Percentiles rank a stretch among this genome's conserved stretches.
Evolutionary conservation across 2,329 filamentous ascomycete species (phyloP).

Genomic region (Diaporthe humulicola): DNA sequence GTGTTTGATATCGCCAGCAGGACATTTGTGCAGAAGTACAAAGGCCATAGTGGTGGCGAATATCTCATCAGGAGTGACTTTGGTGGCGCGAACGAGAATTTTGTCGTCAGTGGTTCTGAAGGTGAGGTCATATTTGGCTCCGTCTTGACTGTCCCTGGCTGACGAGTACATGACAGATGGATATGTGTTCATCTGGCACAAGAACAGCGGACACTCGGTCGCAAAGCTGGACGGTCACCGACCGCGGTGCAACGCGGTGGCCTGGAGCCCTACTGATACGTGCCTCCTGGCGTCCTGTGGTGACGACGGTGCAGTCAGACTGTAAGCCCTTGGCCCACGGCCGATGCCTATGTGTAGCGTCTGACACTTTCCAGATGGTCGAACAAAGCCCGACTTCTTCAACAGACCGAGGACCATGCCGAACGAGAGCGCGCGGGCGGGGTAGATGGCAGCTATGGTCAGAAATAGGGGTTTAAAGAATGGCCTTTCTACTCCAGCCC

Average conservation of each 20-base stretch:
- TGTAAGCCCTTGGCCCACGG: slow-evolving; percentile 69
- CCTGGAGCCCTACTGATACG: slow-evolving; percentile 89
- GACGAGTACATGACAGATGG: slow-evolving; percentile 59
- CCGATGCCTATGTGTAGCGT: background rate
- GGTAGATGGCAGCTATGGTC: background rate
- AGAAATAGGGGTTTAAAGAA: slow-evolving; percentile 24
- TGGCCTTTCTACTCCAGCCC: background rate
- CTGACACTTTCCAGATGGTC: slow-evolving; percentile 50
- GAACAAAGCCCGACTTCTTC: slow-evolving; percentile 50
- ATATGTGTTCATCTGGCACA: slow-evolving; percentile 90
- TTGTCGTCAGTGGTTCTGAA: slow-evolving; percentile 92
- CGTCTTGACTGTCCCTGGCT: background rate
- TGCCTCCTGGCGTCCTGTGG: slow-evolving; percentile 91
- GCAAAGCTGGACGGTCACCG: slow-evolving; percentile 82
- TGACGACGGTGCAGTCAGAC: slow-evolving; percentile 86
- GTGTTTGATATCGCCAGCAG: slow-evolving; percentile 83
- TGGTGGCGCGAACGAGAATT: slow-evolving; percentile 92
- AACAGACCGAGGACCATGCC: slow-evolving; percentile 8
- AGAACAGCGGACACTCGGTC: slow-evolving; percentile 81
- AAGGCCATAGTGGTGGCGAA: slow-evolving; percentile 80
- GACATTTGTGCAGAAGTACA: slow-evolving; percentile 79
- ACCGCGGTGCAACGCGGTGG: slow-evolving; percentile 85
- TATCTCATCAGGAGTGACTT: slow-evolving; percentile 87
- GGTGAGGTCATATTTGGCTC: slow-evolving; percentile 62
- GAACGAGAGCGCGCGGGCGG: background rate